phyloP scores from a whole-genome alignment of 192 early-diverging fungal species.

The Entrophospora sp. region DNA sequence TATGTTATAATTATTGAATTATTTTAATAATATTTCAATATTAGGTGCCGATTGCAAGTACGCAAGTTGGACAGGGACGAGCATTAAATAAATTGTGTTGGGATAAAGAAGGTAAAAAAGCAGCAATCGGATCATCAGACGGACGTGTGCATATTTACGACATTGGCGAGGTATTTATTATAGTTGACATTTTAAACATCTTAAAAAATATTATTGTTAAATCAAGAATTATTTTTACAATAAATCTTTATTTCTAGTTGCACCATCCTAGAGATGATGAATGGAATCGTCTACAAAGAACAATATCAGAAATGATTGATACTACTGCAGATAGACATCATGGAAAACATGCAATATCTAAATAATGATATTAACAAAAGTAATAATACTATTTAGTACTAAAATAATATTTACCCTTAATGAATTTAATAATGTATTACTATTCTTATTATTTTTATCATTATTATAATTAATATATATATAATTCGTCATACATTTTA shows the following conservation, averaged over 20 bases:
- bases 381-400: too few relatives aligned
- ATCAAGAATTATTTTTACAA: neutral
- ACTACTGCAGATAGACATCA: neutral
- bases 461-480: too few relatives aligned
- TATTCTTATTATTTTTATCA: too few relatives aligned
- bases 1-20: neutral
- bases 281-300: neutral
- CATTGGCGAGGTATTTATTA: constrained; percentile 74
- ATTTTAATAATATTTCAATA: neutral
- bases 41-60: constrained; percentile 47
- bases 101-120: constrained; percentile 80
- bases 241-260: constrained; percentile 4
- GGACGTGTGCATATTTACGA: constrained; percentile 85
- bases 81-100: constrained; percentile 92
- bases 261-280: neutral
- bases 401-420: too few relatives aligned
- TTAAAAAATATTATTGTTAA: neutral
- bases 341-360: neutral
- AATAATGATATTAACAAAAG: too few relatives aligned
- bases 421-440: too few relatives aligned
- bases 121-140: constrained; percentile 76
- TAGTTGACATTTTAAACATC: too few relatives aligned
- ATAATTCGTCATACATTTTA: too few relatives aligned
- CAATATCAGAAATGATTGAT: constrained; percentile 8
- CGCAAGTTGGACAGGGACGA: constrained; percentile 48